Evolutionary conservation across 495 filamentous ascomycete genomes (phyloP).

Genomic region (Penicillium ochrochloron): DNA sequence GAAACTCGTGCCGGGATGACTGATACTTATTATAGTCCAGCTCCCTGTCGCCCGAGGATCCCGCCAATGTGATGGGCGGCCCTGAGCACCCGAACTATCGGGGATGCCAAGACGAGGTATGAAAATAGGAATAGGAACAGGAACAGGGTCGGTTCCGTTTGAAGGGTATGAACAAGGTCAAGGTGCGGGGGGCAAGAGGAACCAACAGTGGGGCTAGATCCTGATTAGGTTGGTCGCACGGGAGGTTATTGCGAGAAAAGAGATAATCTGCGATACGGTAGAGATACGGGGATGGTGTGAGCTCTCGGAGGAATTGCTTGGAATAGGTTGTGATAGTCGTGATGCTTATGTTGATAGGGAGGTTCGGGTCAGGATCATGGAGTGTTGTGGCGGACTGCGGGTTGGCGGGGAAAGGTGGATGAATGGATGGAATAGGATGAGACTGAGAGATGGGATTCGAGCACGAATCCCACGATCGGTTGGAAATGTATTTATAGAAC

Average conservation of each 20-base stretch:
- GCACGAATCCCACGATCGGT: conserved; percentile 14
- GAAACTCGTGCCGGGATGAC: conserved; percentile 3
- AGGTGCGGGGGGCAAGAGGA: conserved; percentile 4
- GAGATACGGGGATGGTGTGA: neutral
- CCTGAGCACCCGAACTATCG: conserved; percentile 4
- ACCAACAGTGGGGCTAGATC: neutral
- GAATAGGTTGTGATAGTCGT: neutral
- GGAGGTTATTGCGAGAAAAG: neutral
- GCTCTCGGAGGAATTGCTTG: neutral
- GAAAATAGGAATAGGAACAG: conserved; percentile 3
- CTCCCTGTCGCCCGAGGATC: conserved; percentile 7
- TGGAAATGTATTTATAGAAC: conserved; percentile 32
- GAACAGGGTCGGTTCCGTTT: conserved; percentile 6
- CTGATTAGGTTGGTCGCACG: conserved; percentile 5
- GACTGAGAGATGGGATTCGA: neutral
- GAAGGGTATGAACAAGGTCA: neutral
- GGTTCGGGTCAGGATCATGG: neutral
- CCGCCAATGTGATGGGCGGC: conserved; percentile 17
- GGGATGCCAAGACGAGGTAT: conserved; percentile 13
- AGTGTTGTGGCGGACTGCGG: conserved; percentile 8
- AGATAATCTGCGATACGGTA: neutral
- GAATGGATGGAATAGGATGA: conserved; percentile 8
- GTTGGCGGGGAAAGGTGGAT: conserved; percentile 1
- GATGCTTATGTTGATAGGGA: conserved; percentile 4
- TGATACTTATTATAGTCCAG: conserved; percentile 20